Percentiles rank a stretch among this genome's conserved stretches.
phyloP scores from a whole-genome alignment of 2,329 filamentous ascomycete species.

The Penicillium sp. region DNA sequence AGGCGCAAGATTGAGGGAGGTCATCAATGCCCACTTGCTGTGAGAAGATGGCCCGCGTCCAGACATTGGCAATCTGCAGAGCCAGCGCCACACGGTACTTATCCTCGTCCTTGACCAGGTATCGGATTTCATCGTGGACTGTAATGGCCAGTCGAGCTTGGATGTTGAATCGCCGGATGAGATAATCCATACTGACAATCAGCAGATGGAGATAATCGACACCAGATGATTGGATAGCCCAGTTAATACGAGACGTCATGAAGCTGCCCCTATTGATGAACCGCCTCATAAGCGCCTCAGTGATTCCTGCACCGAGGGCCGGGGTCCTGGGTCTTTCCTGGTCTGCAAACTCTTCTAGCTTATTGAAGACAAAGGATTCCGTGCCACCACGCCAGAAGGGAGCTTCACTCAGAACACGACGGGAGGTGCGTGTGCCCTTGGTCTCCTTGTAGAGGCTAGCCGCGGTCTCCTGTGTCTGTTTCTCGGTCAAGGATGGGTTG shows the following conservation, averaged over 20 bases:
- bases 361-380: slow-evolving; percentile 97
- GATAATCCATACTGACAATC: slow-evolving; percentile 90
- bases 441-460: slow-evolving; percentile 79
- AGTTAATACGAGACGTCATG: slow-evolving; percentile 95
- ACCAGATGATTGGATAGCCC: slow-evolving; percentile 96
- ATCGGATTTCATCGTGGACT: slow-evolving; percentile 95
- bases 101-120: slow-evolving; percentile 78
- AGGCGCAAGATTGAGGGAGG: slow-evolving; percentile 87
- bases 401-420: slow-evolving; percentile 65
- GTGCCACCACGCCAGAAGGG: slow-evolving; percentile 94
- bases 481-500: slow-evolving; percentile 76
- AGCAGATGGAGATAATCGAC: slow-evolving; percentile 96
- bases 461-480: slow-evolving; percentile 69
- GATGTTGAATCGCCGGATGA: slow-evolving; percentile 78
- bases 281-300: slow-evolving; percentile 83
- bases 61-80: slow-evolving; percentile 86
- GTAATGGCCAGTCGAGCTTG: slow-evolving; percentile 82
- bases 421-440: slow-evolving; percentile 79
- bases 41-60: slow-evolving; percentile 95
- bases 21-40: slow-evolving; percentile 96
- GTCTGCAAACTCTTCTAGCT: slow-evolving; percentile 94
- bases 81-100: slow-evolving; percentile 88
- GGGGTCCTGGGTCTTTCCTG: slow-evolving; percentile 87
- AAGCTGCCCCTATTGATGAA: slow-evolving; percentile 87
- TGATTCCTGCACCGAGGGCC: slow-evolving; percentile 90